These are phyloP conservation scores for Narthecium ossifragum DNA, from an alignment of 106 monocot genomes.

Conservation along the genomic window DNA sequence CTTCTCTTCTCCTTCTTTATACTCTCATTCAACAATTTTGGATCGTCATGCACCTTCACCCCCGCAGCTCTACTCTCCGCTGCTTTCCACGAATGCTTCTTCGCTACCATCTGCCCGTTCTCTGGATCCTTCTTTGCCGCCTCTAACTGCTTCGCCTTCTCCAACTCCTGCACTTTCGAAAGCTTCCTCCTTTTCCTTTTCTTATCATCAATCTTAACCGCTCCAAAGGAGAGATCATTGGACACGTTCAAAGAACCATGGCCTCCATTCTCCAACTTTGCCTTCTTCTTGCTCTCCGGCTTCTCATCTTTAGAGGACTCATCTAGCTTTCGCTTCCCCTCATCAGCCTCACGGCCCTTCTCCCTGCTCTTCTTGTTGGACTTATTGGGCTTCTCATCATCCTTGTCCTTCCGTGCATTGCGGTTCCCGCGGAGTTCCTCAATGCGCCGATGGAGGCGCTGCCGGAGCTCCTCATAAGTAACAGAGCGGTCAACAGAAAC, in stretches of 20 bases:
- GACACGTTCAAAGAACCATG: not conserved
- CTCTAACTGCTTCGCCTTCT: slow-evolving; percentile 46
- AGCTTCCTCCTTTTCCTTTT: slow-evolving; percentile 44
- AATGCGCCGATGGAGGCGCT: slow-evolving; percentile 54
- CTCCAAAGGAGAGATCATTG: slow-evolving; percentile 44
- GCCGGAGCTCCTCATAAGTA: slow-evolving; percentile 81
- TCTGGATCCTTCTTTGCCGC: slow-evolving; percentile 75
- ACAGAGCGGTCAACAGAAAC: slow-evolving; percentile 17
- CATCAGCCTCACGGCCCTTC: slow-evolving; percentile 1
- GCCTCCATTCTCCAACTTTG: not conserved
- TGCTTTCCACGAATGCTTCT: slow-evolving; percentile 68
- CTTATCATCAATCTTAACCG: slow-evolving; percentile 41
- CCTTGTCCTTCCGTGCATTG: slow-evolving; percentile 22
- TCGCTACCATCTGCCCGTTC: slow-evolving; percentile 45
- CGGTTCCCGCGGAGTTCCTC: slow-evolving; percentile 54
- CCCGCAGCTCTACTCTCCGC: slow-evolving; percentile 70
- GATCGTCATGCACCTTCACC: slow-evolving; percentile 78
- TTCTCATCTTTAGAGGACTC: slow-evolving; percentile 13
- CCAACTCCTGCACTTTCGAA: slow-evolving; percentile 51
- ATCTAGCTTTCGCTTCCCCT: slow-evolving; percentile 32
- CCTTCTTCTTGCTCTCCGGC: slow-evolving; percentile 14
- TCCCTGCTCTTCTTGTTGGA: slow-evolving; percentile 9
- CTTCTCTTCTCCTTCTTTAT: slow-evolving; percentile 75
- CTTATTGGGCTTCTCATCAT: slow-evolving; percentile 8
- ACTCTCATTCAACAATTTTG: slow-evolving; percentile 69